Base-by-base conservation (phyloP, 2,329 filamentous ascomycete species). In the Leptodontidium sp. region DNA sequence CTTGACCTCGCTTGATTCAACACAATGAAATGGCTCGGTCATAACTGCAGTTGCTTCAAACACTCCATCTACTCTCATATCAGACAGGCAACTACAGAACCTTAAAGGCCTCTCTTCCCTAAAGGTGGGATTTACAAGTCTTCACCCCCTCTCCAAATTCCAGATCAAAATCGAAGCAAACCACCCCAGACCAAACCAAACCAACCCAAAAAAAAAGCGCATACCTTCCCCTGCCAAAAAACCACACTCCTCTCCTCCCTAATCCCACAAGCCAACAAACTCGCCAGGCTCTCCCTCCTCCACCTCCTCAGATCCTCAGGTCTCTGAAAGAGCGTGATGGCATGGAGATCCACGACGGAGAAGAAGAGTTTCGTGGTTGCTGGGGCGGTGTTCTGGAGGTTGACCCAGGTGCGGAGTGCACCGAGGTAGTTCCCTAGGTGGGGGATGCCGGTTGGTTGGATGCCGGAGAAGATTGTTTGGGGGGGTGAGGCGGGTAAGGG, bases 371-470 rank as follows among this genome's bases (percentile, higher is more conserved):
- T 90, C 12, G 89, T 87, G 4, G 82, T 82, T 1, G 84, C 78
- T 0, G 82, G 72, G 0, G 88, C 84, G 47, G 86, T 82, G 70
- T 93, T 83, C 73, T 99, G 95, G 8, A 98, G 84, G 70, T 86
- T 85, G 58, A 92, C 91, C 96, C 96, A 99, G 84, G 93, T 89
- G 62, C 89, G 88, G 66, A 99, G 83, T 17, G 96, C 96, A 32
- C 96, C 96, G 12, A 97, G 86, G 80, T 98, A 99, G 82, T 99
- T 99, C 66, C 96, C 96, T 38, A 99, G 83, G 79, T 99, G 96
- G 15, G 96, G 96, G 29, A 97, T 86, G 45, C 95, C 96, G 0
- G 96, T 99, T 21, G 96, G 96, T 80, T 99, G 96, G 75, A 99
- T 99, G 64, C 94, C 96, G 3, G 96, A 98, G 84, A 99, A 98